Conservation (phyloP, 805 yeast species). For the Isabelozyma rhagii region DNA sequence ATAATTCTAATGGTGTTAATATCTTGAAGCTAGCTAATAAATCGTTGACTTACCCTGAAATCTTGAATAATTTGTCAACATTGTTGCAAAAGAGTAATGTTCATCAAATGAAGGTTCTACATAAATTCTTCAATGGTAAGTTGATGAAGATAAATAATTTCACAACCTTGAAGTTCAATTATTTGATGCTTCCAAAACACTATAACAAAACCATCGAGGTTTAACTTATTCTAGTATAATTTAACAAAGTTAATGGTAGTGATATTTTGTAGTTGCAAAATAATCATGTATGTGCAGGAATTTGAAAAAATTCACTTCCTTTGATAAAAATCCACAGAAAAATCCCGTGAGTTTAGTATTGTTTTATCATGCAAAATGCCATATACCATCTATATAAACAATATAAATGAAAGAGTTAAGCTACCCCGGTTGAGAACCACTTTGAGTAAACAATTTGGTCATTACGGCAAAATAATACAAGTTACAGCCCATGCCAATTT, state of each 20-base stretch:
- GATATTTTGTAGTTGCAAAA: not conserved
- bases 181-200: constrained; percentile 34
- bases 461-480: constrained; percentile 47
- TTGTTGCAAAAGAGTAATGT: constrained; percentile 29
- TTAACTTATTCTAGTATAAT: constrained; percentile 12
- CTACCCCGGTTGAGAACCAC: constrained; percentile 45
- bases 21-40: constrained; percentile 33
- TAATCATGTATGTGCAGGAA: not conserved
- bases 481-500: constrained; percentile 59
- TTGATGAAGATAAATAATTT: constrained; percentile 20
- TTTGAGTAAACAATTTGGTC: constrained; percentile 39
- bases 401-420: constrained; percentile 68
- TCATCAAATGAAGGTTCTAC: constrained; percentile 15
- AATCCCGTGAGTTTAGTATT: not conserved
- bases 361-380: not conserved
- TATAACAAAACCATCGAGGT: constrained; percentile 21
- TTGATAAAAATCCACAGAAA: not conserved
- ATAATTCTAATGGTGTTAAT: constrained; percentile 11
- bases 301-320: not conserved
- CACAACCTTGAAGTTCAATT: constrained; percentile 23
- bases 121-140: constrained; percentile 25
- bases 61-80: constrained; percentile 28
- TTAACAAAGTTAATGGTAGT: not conserved
- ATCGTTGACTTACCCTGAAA: constrained; percentile 34
- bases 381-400: constrained; percentile 57